phyloP scores from a whole-genome alignment of 257 asterid species.

The Solanum tarijense region DNA sequence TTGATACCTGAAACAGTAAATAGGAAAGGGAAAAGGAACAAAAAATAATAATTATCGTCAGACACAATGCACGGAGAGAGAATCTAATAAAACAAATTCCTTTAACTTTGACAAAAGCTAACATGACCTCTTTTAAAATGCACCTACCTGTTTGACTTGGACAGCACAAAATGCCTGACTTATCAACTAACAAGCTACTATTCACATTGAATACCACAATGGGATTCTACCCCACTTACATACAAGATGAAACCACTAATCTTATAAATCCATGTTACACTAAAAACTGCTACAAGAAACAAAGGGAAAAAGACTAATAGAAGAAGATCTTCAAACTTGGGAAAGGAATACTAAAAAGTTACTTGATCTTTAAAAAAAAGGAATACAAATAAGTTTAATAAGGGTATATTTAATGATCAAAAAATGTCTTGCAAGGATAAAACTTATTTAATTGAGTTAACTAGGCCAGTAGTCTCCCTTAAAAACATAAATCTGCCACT shows the following conservation, averaged over 20 bases:
- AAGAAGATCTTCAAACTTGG: background rate
- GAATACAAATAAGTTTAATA: background rate
- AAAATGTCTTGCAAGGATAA: background rate
- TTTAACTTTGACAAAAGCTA: background rate
- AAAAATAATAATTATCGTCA: background rate
- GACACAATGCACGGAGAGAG: background rate
- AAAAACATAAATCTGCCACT: background rate
- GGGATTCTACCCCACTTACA: background rate
- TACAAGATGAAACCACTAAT: background rate
- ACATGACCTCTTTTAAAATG: background rate
- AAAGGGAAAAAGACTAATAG: background rate
- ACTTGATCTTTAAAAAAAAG: background rate
- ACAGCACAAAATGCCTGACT: background rate
- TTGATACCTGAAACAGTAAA: conserved; percentile 59
- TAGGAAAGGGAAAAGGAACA: background rate
- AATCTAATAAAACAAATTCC: background rate
- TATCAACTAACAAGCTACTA: background rate
- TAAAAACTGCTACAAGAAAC: background rate
- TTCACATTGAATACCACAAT: background rate
- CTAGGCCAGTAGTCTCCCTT: background rate
- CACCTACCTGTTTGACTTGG: background rate
- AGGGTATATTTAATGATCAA: background rate
- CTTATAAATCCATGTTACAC: background rate
- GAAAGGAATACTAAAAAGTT: background rate
- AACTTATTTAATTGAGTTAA: background rate